A percentile compares a stretch with the other conserved stretches of the same genome.
phyloP scores from a whole-genome alignment of 441 rosid genomes.

The Populus hybrid region DNA sequence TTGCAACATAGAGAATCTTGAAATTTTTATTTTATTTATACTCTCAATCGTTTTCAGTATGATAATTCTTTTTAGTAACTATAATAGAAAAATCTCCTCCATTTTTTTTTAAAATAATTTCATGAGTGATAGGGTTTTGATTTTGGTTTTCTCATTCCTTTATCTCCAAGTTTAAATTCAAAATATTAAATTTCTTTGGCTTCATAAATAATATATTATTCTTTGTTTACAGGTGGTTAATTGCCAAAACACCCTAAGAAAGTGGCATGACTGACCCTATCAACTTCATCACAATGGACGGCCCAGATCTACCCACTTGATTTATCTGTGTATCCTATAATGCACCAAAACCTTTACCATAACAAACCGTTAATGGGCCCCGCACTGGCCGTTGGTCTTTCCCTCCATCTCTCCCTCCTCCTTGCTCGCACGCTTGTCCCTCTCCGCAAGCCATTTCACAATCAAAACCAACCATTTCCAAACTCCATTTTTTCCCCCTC shows the following conservation, averaged over 20 bases:
- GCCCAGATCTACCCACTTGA: background rate
- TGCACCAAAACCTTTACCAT: background rate
- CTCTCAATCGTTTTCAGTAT: too few relatives aligned
- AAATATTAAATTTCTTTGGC: too few relatives aligned
- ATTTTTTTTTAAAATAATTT: too few relatives aligned
- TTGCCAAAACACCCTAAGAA: background rate
- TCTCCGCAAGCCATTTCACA: background rate
- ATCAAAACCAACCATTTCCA: background rate
- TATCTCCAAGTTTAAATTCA: too few relatives aligned
- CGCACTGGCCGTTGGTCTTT: constrained; percentile 41
- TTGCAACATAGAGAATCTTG: too few relatives aligned
- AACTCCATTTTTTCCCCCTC: background rate
- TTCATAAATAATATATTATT: background rate
- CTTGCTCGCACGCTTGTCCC: background rate
- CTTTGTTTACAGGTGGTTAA: background rate
- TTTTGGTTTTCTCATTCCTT: too few relatives aligned
- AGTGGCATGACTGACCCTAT: background rate
- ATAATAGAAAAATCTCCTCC: too few relatives aligned
- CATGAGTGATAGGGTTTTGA: too few relatives aligned
- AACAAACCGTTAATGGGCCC: constrained; percentile 33
- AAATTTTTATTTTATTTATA: too few relatives aligned
- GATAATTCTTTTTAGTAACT: too few relatives aligned
- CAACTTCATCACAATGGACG: background rate
- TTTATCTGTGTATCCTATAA: too few relatives aligned
- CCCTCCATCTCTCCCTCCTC: constrained; percentile 5